Base-by-base conservation (phyloP, 768 basidiomycete species). In the Termitomyces sp. region DNA sequence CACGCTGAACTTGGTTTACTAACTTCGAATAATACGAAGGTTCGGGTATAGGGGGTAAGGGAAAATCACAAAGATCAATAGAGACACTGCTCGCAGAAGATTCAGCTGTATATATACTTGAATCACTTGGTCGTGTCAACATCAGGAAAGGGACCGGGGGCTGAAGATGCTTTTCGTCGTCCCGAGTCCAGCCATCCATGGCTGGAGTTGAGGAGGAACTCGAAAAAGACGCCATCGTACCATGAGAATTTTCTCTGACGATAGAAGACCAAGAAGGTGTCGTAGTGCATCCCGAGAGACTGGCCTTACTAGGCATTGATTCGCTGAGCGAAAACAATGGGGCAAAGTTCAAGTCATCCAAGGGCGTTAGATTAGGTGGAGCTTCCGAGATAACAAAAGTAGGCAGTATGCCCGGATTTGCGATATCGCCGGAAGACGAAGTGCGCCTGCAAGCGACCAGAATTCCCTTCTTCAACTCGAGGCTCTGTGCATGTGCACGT, bases 401-500 rank as follows among this genome's bases (percentile, higher is more conserved):
- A 33, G 69, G 68, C 45, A 69, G 58, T 20, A 61, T 42, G 54
- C 34, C 41, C 20, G 49, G 24, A 16, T 36, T 50, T 48, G 56
- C 24, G 18, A n/a, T 33, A 36, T 64, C 49, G 2, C 44, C 33
- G 15, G 36, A 36, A 20, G 60, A 53, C 15, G 69, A 55, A 52
- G 69, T 67, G 15, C 58, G 54, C 41, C 54, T 64, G 58, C 61
- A 77, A 60, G 73, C 69, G 34, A 82, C 63, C 30, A 83, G 63
- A 48, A 79, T 70, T 4, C 77, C 80, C 65, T 73, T 76, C 68
- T 80, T 78, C 60, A 81, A 70, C 64, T 81, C 78, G 66, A 83
- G 70, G 60, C 80, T 83, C 65, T 74, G 77, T 49, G 79, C 76
- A 50, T 78, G 80, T 2, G 73, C 81, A 13, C 78, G 74, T 61